Percentiles rank a stretch among this genome's conserved stretches.
These are phyloP conservation scores for Exophiala mesophila DNA, from an alignment of 2,329 filamentous ascomycete species.

Conservation along the genomic window DNA sequence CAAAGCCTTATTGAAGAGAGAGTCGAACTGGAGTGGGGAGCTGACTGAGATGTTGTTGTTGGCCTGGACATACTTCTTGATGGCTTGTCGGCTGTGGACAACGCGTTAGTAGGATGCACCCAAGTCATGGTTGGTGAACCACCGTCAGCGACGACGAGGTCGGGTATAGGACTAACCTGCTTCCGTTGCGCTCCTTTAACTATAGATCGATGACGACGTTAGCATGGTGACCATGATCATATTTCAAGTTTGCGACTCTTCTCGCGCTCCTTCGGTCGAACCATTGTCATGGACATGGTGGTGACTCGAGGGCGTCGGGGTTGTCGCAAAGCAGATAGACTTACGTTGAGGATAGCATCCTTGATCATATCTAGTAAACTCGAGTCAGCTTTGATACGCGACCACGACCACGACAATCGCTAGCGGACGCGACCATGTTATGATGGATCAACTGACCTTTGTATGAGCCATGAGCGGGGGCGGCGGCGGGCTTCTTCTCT, in stretches of 20 bases:
- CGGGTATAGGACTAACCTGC: constrained; percentile 51
- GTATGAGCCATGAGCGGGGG: constrained; percentile 59
- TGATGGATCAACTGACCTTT: constrained; percentile 54
- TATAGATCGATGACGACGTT: constrained; percentile 45
- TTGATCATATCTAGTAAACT: constrained; percentile 62
- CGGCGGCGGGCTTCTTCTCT: constrained; percentile 52
- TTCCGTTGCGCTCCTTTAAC: constrained; percentile 67
- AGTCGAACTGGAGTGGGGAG: constrained; percentile 57
- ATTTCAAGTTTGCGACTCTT: too few species aligned
- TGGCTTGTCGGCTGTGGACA: constrained; percentile 57
- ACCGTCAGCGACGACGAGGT: constrained; percentile 26
- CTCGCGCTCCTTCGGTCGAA: too few species aligned
- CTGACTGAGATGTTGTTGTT: constrained; percentile 65
- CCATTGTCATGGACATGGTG: too few species aligned
- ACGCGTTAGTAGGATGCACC: constrained; percentile 19
- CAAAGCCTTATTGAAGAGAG: constrained; percentile 81
- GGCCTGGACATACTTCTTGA: constrained; percentile 69
- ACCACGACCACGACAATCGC: constrained; percentile 39
- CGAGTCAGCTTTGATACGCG: constrained; percentile 53
- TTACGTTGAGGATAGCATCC: constrained; percentile 65
- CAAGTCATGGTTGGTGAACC: constrained; percentile 4
- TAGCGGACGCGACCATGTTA: constrained; percentile 42
- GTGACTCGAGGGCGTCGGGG: constrained; percentile 34
- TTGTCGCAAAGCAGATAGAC: constrained; percentile 50
- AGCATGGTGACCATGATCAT: too few species aligned